These are phyloP conservation scores for Lachnellula arida DNA, from an alignment of 2,329 filamentous ascomycete genomes.

Conservation along the genomic window DNA sequence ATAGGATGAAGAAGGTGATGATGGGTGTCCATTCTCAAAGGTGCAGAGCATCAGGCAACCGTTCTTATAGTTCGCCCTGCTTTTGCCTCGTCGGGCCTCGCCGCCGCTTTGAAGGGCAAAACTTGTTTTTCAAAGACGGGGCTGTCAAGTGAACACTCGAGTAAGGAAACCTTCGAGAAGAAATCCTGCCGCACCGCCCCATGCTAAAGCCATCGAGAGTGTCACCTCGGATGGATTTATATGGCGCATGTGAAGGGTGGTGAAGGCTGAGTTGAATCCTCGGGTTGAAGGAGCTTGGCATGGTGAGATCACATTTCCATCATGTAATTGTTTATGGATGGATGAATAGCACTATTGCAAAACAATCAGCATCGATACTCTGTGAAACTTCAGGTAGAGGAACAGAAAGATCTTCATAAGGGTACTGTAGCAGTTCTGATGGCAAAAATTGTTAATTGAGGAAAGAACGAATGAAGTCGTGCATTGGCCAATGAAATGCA, in stretches of 20 bases:
- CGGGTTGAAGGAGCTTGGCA: neutral
- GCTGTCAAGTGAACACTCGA: neutral
- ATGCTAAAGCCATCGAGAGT: neutral
- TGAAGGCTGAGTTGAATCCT: neutral
- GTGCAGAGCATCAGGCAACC: constrained; percentile 1
- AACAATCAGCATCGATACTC: neutral
- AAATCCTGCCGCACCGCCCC: neutral
- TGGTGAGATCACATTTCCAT: neutral
- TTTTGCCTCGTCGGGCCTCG: constrained; percentile 1
- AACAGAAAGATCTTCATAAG: neutral
- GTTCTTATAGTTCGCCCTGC: neutral
- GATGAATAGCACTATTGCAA: neutral
- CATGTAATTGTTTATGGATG: neutral
- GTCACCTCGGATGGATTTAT: neutral
- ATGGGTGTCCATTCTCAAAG: neutral
- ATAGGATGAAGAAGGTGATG: neutral
- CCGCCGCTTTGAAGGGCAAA: neutral
- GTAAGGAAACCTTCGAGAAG: neutral
- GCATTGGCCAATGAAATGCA: neutral
- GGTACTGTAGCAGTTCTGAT: neutral
- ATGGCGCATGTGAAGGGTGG: neutral
- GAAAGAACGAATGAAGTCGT: neutral
- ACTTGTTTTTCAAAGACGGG: neutral
- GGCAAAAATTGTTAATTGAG: neutral
- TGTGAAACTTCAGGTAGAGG: neutral